A percentile compares a stretch with the other conserved stretches of the same genome.
These are phyloP conservation scores for Sclerotinia glacialis DNA, from an alignment of 2,329 filamentous ascomycete species.

Conservation along the genomic window DNA sequence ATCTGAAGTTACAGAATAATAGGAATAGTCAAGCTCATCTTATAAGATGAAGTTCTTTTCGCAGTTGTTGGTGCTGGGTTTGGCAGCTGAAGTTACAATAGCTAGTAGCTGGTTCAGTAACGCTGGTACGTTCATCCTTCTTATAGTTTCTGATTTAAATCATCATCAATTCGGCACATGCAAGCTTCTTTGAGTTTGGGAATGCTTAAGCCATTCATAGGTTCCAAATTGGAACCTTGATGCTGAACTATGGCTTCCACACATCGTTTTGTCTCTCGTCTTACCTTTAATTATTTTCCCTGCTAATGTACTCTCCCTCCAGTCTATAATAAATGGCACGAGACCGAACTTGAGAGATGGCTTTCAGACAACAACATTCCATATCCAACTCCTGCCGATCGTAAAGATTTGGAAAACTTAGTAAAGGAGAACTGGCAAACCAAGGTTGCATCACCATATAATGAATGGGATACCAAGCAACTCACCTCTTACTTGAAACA, in stretches of 20 bases:
- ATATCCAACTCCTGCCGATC: conserved; percentile 84
- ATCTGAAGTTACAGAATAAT: neutral
- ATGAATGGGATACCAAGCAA: conserved; percentile 69
- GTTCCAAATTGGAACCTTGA: neutral
- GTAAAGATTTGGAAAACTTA: conserved; percentile 90
- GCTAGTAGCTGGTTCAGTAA: conserved; percentile 85
- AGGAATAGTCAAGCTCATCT: conserved; percentile 7
- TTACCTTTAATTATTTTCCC: neutral
- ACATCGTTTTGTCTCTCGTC: conserved; percentile 7
- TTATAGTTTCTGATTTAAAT: neutral
- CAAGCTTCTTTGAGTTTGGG: conserved; percentile 22
- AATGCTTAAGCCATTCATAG: neutral
- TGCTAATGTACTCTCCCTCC: conserved; percentile 37
- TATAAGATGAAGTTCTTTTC: conserved; percentile 71
- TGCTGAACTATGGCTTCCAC: neutral
- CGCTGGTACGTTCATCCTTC: conserved; percentile 60
- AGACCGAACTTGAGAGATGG: conserved; percentile 97
- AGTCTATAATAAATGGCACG: conserved; percentile 99
- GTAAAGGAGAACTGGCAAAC: conserved; percentile 87
- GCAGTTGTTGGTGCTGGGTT: conserved; percentile 65
- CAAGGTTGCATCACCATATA: conserved; percentile 72
- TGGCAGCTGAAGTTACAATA: conserved; percentile 67
- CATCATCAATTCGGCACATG: neutral
- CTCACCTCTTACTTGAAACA: conserved; percentile 65
- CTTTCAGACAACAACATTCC: conserved; percentile 88